Base-by-base conservation (phyloP, 2,329 filamentous ascomycete species). In the Hypoxylon sp. region DNA sequence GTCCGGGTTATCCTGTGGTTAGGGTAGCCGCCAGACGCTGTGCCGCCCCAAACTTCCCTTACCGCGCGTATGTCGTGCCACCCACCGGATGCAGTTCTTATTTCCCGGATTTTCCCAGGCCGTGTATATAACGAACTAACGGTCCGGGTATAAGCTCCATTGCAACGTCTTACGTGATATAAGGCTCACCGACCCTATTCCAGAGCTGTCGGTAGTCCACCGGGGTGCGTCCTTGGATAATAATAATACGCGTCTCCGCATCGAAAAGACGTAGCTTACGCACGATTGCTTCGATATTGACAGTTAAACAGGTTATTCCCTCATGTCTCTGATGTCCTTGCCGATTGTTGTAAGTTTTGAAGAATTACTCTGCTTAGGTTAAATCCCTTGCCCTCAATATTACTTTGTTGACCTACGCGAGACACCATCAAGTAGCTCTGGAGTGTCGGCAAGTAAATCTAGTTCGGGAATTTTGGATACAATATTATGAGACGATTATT, bases 71-170 rank as follows among this genome's bases (percentile, higher is more conserved):
- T 54, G 63, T 51, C 44, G 56, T 65, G 31, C n/a, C 39, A 65
- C 56, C 50, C 63, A 64, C 65, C 65, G 68, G 62, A 70, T 70
- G 68, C 62, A 70, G 14, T 37, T 50, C 46, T 31, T 33, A 58
- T 63, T 59, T 68, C 58, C 65, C 65, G 62, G 31, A 50, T 68
- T 70, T 62, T 70, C 58, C 65, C 58, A 65, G 52, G 9, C 54
- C 48, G 52, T 35, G 13, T 35, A 60, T 52, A 33, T 62, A 22
- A 37, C 29, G 29, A 35, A 11, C 6, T 54, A 56, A 67, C 65
- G 50, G 65, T 3, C 60, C 59, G 58, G 54, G 46, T 63, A 51
- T 24, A 57, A 22, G 39, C 48, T 59, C 53, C 48, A 24, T 48
- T 58, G 22, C 55, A 33, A n/a, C 19, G 10, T 48, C 14, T 39